Evolutionary conservation across 805 yeast species (phyloP).

Genomic region (Millerago galiae): DNA sequence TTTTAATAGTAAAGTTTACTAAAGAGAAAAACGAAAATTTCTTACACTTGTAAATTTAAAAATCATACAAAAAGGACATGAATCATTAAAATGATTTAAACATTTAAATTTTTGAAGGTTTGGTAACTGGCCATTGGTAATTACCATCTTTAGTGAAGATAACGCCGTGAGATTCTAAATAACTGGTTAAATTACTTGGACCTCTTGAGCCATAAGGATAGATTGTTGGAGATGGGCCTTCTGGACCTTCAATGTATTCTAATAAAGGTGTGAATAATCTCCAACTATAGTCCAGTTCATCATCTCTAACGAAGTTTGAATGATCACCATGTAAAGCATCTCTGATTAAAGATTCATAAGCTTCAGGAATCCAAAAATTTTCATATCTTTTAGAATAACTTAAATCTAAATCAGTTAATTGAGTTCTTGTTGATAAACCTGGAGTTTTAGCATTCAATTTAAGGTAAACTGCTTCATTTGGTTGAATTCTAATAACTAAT

Average conservation of each 20-base stretch:
- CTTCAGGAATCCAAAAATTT: conserved; percentile 94
- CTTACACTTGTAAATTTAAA: too few species aligned
- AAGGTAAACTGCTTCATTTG: conserved; percentile 88
- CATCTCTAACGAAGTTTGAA: conserved; percentile 96
- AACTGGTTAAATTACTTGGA: conserved; percentile 58
- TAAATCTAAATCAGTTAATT: conserved; percentile 85
- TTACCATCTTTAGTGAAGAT: conserved; percentile 52
- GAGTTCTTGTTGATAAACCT: conserved; percentile 76
- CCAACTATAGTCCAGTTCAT: conserved; percentile 94
- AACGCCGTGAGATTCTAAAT: conserved; percentile 66
- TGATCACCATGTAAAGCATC: conserved; percentile 90
- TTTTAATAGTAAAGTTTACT: too few species aligned
- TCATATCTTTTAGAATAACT: conserved; percentile 77
- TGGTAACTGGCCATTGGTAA: conserved; percentile 90
- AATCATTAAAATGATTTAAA: neutral
- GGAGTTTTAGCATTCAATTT: conserved; percentile 93
- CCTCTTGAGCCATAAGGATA: conserved; percentile 93
- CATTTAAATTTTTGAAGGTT: conserved; percentile 26
- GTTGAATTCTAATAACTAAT: conserved; percentile 90
- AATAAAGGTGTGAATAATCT: conserved; percentile 86
- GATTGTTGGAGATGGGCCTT: conserved; percentile 57
- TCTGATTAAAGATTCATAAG: conserved; percentile 91
- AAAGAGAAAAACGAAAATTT: too few species aligned
- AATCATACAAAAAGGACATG: neutral
- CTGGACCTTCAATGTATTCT: conserved; percentile 65